Conservation (phyloP, 768 basidiomycete genomes). For the Russula abietina region DNA sequence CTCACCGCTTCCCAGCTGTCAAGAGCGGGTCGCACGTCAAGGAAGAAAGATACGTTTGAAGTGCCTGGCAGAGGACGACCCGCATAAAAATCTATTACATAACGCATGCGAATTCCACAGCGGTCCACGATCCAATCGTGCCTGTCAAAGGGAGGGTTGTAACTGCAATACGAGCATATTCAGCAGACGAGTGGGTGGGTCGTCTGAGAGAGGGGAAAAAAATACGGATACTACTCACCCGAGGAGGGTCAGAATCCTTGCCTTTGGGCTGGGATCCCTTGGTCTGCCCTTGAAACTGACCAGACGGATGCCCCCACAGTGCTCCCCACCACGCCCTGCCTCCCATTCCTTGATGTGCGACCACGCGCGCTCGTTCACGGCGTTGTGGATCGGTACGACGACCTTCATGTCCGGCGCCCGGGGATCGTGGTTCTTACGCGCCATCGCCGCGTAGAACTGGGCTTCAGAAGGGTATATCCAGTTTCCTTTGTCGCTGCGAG, state of each 20-base stretch:
- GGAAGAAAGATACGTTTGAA: conserved; percentile 74
- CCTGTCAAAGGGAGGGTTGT: conserved; percentile 91
- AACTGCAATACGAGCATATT: conserved; percentile 44
- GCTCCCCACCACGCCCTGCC: conserved; percentile 65
- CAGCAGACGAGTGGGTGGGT: not conserved
- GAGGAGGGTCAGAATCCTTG: conserved; percentile 71
- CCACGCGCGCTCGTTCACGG: conserved; percentile 80
- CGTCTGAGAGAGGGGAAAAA: not conserved
- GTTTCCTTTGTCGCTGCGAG: conserved; percentile 58
- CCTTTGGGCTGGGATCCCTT: conserved; percentile 70
- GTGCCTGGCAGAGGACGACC: conserved; percentile 50
- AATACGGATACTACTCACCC: conserved; percentile 57
- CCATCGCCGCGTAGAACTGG: conserved; percentile 98
- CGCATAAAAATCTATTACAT: conserved; percentile 98
- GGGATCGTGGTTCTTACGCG: conserved; percentile 88
- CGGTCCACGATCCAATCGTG: conserved; percentile 98
- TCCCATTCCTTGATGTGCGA: conserved; percentile 53
- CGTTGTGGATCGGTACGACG: conserved; percentile 97
- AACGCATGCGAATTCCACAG: conserved; percentile 82
- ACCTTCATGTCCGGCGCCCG: conserved; percentile 86
- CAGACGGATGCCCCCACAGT: conserved; percentile 74
- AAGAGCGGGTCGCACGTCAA: conserved; percentile 90
- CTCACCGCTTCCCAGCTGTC: conserved; percentile 92
- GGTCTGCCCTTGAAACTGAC: conserved; percentile 91
- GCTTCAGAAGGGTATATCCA: conserved; percentile 99